Conservation (phyloP, 805 yeast species). For the Peterozyma xylosa region DNA sequence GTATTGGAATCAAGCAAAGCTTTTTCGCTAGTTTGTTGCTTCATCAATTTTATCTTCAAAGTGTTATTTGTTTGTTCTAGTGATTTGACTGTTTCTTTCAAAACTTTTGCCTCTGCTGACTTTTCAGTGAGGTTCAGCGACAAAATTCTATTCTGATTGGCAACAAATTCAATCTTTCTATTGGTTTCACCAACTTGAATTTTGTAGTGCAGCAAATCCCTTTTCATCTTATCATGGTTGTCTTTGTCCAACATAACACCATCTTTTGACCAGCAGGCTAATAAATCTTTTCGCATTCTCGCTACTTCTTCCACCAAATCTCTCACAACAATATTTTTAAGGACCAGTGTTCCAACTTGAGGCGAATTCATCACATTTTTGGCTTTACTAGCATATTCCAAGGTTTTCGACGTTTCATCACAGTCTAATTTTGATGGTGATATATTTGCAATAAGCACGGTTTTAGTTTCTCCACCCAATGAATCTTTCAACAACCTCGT, state of each 20-base stretch:
- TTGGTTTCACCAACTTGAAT: constrained; percentile 41
- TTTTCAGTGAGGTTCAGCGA: constrained; percentile 11
- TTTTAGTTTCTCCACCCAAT: constrained; percentile 81
- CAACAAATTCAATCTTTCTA: constrained; percentile 30
- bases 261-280: constrained; percentile 55
- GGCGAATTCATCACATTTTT: constrained; percentile 45
- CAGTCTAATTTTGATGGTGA: constrained; percentile 51
- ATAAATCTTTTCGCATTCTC: constrained; percentile 41
- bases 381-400: constrained; percentile 52
- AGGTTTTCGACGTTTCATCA: constrained; percentile 44
- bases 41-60: constrained; percentile 20
- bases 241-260: constrained; percentile 58
- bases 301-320: constrained; percentile 40
- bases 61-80: constrained; percentile 16
- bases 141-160: constrained; percentile 25
- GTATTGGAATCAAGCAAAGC: constrained; percentile 23
- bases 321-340: constrained; percentile 35
- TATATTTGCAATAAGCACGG: constrained; percentile 81
- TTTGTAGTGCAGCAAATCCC: constrained; percentile 39
- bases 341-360: constrained; percentile 35
- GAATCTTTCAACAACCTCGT: constrained; percentile 73
- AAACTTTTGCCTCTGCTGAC: constrained; percentile 16
- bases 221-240: constrained; percentile 46
- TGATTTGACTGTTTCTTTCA: constrained; percentile 14
- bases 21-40: constrained; percentile 22